Evolutionary conservation across 2,329 filamentous ascomycete species (phyloP).

Genomic region (Tolypocladium cylindrosporum): DNA sequence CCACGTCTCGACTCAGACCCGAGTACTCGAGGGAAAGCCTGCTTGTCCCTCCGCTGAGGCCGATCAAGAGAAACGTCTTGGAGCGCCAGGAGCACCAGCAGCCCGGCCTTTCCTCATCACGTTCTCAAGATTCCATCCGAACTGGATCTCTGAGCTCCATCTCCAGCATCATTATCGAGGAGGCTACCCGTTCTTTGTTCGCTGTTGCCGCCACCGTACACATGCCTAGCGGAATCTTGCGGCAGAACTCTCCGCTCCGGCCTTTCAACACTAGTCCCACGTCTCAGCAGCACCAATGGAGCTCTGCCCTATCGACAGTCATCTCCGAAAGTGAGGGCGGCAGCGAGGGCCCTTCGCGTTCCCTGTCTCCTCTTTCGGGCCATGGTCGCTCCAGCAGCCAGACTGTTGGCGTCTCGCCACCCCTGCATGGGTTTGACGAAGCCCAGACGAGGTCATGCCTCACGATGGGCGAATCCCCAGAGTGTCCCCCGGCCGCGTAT

Average conservation of each 20-base stretch:
- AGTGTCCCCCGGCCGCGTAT: conserved; percentile 32
- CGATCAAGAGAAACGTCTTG: conserved; percentile 33
- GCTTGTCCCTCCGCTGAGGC: conserved; percentile 43
- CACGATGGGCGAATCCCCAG: neutral
- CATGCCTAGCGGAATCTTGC: conserved; percentile 1
- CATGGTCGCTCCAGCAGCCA: conserved; percentile 42
- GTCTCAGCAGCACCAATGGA: conserved; percentile 45
- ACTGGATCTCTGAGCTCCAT: conserved; percentile 46
- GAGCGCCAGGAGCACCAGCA: conserved; percentile 34
- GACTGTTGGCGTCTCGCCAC: conserved; percentile 48
- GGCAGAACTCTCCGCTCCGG: neutral
- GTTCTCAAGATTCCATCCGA: conserved; percentile 43
- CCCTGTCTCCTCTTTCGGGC: conserved; percentile 32
- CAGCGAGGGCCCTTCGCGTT: conserved; percentile 38
- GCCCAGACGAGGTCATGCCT: conserved; percentile 21
- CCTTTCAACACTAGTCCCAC: neutral
- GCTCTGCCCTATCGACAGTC: conserved; percentile 54
- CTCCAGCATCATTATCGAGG: conserved; percentile 42
- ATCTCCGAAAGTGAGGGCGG: conserved; percentile 49
- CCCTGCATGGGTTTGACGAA: conserved; percentile 34
- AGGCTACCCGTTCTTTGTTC: conserved; percentile 26
- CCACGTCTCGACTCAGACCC: conserved; percentile 19
- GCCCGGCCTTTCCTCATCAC: conserved; percentile 36
- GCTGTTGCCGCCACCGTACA: conserved; percentile 15
- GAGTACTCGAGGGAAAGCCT: conserved; percentile 54